These are phyloP conservation scores for Aureobasidium sp. DNA, from an alignment of 2,329 filamentous ascomycete genomes.

Conservation along the genomic window DNA sequence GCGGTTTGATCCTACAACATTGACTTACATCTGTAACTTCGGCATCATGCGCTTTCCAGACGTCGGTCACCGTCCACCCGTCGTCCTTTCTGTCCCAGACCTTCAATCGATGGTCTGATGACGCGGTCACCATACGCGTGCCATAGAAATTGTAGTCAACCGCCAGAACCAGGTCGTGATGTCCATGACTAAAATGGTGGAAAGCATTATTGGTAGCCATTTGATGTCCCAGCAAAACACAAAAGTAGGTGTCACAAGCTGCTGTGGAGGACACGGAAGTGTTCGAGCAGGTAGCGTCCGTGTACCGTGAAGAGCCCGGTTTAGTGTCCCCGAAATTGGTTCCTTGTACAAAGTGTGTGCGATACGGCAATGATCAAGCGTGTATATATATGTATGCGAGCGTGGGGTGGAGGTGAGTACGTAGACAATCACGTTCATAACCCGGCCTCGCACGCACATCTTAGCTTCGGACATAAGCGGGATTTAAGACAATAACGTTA, in stretches of 20 bases:
- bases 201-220: slow-evolving; percentile 27
- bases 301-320: too few species aligned
- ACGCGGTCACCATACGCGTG: slow-evolving; percentile 82
- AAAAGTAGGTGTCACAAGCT: neutral
- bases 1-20: neutral
- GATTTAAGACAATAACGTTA: too few species aligned
- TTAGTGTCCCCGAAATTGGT: too few species aligned
- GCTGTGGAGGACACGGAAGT: neutral
- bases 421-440: neutral
- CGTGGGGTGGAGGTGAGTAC: neutral
- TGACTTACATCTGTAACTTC: slow-evolving; percentile 72
- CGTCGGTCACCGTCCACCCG: slow-evolving; percentile 77
- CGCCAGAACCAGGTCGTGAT: slow-evolving; percentile 72
- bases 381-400: neutral
- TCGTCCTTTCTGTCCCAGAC: slow-evolving; percentile 76
- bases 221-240: neutral
- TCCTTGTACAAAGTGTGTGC: too few species aligned
- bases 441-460: too few species aligned
- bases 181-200: slow-evolving; percentile 60
- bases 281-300: too few species aligned
- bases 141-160: slow-evolving; percentile 89
- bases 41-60: slow-evolving; percentile 81
- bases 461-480: too few species aligned
- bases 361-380: neutral
- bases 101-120: slow-evolving; percentile 85